Conservation (phyloP, 1,139 yeast species). For the Suhomyces bolitotheri region DNA sequence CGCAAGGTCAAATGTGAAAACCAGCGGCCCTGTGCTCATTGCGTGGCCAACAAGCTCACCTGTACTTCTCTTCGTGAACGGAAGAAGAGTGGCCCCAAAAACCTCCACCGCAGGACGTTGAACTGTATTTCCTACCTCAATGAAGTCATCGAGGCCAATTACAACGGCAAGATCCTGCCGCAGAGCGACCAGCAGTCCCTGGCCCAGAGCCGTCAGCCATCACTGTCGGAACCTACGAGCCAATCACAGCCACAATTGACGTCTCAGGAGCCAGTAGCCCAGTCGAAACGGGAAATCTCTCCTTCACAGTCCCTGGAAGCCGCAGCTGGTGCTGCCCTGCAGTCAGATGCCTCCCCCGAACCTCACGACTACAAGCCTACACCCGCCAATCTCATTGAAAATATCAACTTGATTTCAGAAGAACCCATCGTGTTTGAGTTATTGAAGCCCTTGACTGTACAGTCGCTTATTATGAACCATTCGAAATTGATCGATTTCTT, state of each 20-base stretch:
- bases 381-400: conserved; percentile 17
- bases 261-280: too few relatives aligned
- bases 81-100: conserved; percentile 49
- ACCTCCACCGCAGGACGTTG: conserved; percentile 35
- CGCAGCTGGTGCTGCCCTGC: neutral
- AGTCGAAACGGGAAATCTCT: neutral
- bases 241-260: too few relatives aligned
- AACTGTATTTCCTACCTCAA: conserved; percentile 30
- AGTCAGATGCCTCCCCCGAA: conserved; percentile 4
- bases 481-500: conserved; percentile 29
- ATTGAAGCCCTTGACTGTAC: conserved; percentile 31
- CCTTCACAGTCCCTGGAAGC: conserved; percentile 1
- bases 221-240: neutral
- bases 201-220: neutral
- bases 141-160: conserved; percentile 17
- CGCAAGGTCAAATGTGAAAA: conserved; percentile 45
- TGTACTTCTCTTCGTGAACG: conserved; percentile 43
- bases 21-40: conserved; percentile 44
- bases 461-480: conserved; percentile 28
- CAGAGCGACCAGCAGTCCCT: neutral
- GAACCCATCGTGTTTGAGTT: conserved; percentile 20
- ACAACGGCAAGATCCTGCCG: conserved; percentile 5
- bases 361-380: conserved; percentile 18
- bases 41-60: conserved; percentile 36
- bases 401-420: conserved; percentile 16